Conservation (phyloP, 352 stramenopile species). For the Thraustotheca clavata region DNA sequence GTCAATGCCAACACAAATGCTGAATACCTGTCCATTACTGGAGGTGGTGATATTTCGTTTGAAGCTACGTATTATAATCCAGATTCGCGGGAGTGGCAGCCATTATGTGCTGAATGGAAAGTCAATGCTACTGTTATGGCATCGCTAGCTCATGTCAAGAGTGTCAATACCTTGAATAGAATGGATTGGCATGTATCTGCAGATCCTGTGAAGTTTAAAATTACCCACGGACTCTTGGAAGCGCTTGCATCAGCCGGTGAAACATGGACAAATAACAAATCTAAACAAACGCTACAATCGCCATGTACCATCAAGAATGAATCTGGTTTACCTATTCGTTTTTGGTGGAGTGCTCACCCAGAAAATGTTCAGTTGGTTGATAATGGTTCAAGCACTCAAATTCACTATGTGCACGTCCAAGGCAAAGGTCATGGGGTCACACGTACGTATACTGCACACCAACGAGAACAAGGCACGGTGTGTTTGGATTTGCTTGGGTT, state of each 20-base stretch:
- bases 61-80: constrained; percentile 77
- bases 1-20: constrained; percentile 64
- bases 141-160: background rate
- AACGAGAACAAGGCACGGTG: constrained; percentile 49
- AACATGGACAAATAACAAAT: constrained; percentile 39
- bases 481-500: constrained; percentile 51
- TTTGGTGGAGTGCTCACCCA: constrained; percentile 55
- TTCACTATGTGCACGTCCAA: constrained; percentile 56
- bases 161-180: constrained; percentile 26
- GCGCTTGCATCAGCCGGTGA: constrained; percentile 64
- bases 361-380: constrained; percentile 33
- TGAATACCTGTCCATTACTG: constrained; percentile 28
- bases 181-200: constrained; percentile 68
- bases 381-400: constrained; percentile 38
- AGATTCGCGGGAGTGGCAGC: constrained; percentile 70
- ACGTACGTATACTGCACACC: constrained; percentile 53
- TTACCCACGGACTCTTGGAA: constrained; percentile 72
- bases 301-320: constrained; percentile 75
- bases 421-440: constrained; percentile 56
- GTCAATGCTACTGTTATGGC: constrained; percentile 45
- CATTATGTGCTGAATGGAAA: constrained; percentile 69
- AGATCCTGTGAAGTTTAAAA: constrained; percentile 54
- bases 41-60: constrained; percentile 49
- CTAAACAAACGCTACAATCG: constrained; percentile 38
- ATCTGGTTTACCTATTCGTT: constrained; percentile 52